Evolutionary conservation across 805 yeast species (phyloP), one percentile per base, ranked within the genome.

Genomic region (Danielia oregonensis): DNA sequence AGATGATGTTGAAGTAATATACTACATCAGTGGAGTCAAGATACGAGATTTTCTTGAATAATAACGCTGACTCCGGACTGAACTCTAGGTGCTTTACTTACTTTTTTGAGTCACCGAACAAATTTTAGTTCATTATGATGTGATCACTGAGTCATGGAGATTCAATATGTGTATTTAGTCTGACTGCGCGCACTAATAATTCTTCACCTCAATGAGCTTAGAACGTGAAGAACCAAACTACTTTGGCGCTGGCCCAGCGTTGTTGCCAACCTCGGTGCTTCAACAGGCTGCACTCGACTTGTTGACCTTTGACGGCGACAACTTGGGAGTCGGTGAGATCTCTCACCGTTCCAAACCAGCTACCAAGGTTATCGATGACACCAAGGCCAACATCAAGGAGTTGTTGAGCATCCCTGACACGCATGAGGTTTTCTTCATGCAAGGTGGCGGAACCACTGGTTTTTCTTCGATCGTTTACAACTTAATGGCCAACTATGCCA

Each of bases 241-340:
- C 58, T 93, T 87, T 53, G 98, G 97, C 37, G 97, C 99, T n/a
- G 99, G 99, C 10, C 99, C 99, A 31, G 98, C 98, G 1, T 73
- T 81, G 33, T 70, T 93, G 28, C 97, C 97, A 22, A 79, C 91
- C 3, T 54, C 62, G 4, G 97, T 91, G 2, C 72, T 93, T 35
- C 82, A 86, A 62, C 82, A 86, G 63, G 96, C 97, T 4, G 95
- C 97, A 2, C 56, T 59, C 21, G 97, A 93, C 57, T 68, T 93
- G 44, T 57, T 93, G 42, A 76, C 79, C 52, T 93, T 76, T 61
- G 67, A 83, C 35, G 70, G 67, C 26, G 65, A 70, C 22, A 94
- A 89, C 17, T 70, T 93, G 37, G 98, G 98, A 28, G 73, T 87
- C 30, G 97, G 97, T 47, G 99, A 93, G 63, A 86, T 93, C 49